Evolutionary conservation across 768 basidiomycete species (phyloP).

Genomic region (Pleurotus pulmonarius): DNA sequence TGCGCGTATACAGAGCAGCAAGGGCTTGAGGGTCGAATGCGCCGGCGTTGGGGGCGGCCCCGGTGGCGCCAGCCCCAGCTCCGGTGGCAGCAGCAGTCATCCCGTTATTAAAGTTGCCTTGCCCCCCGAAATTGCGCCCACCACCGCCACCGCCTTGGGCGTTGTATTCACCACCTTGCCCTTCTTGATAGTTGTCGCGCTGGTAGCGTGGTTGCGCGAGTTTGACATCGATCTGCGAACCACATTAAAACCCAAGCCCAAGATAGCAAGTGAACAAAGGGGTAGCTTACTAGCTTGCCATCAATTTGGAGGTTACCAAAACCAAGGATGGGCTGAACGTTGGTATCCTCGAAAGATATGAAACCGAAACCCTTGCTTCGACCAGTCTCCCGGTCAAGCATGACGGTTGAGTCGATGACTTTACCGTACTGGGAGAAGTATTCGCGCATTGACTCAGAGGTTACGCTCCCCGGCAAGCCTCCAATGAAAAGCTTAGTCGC

Average conservation of each 20-base stretch:
- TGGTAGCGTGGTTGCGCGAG: constrained; percentile 89
- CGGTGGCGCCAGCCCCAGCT: constrained; percentile 25
- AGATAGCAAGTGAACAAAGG: neutral
- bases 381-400: constrained; percentile 95
- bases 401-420: constrained; percentile 97
- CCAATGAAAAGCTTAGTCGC: constrained; percentile 97
- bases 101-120: constrained; percentile 35
- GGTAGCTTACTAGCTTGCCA: constrained; percentile 78
- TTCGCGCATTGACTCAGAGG: constrained; percentile 88
- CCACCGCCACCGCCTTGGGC: constrained; percentile 15
- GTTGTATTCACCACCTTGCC: constrained; percentile 10
- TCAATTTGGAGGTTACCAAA: constrained; percentile 90
- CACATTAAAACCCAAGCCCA: neutral
- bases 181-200: constrained; percentile 60
- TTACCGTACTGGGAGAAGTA: constrained; percentile 94
- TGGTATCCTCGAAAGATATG: constrained; percentile 91
- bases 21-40: constrained; percentile 92
- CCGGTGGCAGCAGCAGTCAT: constrained; percentile 19
- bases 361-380: constrained; percentile 98
- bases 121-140: constrained; percentile 25
- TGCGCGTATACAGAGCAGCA: constrained; percentile 89
- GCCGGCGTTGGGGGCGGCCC: constrained; percentile 30
- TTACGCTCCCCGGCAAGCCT: constrained; percentile 87
- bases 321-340: constrained; percentile 84
- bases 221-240: constrained; percentile 88